phyloP scores from a whole-genome alignment of 805 yeast species.

The Yamadazyma akitaensis region DNA sequence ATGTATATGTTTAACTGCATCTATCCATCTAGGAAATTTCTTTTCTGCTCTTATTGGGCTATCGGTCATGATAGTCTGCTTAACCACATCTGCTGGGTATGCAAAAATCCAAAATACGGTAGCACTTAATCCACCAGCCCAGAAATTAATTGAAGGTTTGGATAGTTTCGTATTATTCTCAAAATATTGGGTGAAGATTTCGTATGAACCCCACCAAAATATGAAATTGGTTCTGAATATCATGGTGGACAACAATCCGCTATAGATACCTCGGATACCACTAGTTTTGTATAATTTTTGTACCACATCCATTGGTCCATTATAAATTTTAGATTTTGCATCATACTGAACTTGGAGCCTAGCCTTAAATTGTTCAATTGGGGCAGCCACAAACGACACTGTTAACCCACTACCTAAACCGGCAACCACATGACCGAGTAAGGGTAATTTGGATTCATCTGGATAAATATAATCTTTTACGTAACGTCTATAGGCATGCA shows the following conservation, averaged over 20 bases:
- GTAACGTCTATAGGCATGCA: slow-evolving; percentile 70
- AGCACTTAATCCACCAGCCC: slow-evolving; percentile 90
- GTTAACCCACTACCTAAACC: slow-evolving; percentile 88
- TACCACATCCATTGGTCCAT: slow-evolving; percentile 80
- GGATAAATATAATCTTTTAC: slow-evolving; percentile 63
- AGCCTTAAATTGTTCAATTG: slow-evolving; percentile 86
- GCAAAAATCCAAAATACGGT: slow-evolving; percentile 87
- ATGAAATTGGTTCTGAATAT: slow-evolving; percentile 82
- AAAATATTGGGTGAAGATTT: slow-evolving; percentile 68
- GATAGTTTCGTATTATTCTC: slow-evolving; percentile 61
- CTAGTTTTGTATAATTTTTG: slow-evolving; percentile 52
- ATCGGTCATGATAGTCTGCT: slow-evolving; percentile 82
- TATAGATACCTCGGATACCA: slow-evolving; percentile 72
- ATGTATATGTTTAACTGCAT: slow-evolving; percentile 70
- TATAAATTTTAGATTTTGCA: slow-evolving; percentile 59
- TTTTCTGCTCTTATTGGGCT: slow-evolving; percentile 60
- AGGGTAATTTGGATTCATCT: slow-evolving; percentile 61
- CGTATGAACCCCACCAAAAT: slow-evolving; percentile 95
- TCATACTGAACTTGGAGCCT: slow-evolving; percentile 88
- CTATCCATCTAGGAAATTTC: slow-evolving; percentile 64
- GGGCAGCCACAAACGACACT: slow-evolving; percentile 93
- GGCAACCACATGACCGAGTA: slow-evolving; percentile 71
- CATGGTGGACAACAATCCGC: slow-evolving; percentile 83
- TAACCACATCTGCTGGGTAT: slow-evolving; percentile 84
- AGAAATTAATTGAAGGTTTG: slow-evolving; percentile 72